A percentile compares a stretch with the other conserved stretches of the same genome.
These are phyloP conservation scores for Tolypocladium cylindrosporum DNA, from an alignment of 2,329 filamentous ascomycete genomes.

Conservation along the genomic window DNA sequence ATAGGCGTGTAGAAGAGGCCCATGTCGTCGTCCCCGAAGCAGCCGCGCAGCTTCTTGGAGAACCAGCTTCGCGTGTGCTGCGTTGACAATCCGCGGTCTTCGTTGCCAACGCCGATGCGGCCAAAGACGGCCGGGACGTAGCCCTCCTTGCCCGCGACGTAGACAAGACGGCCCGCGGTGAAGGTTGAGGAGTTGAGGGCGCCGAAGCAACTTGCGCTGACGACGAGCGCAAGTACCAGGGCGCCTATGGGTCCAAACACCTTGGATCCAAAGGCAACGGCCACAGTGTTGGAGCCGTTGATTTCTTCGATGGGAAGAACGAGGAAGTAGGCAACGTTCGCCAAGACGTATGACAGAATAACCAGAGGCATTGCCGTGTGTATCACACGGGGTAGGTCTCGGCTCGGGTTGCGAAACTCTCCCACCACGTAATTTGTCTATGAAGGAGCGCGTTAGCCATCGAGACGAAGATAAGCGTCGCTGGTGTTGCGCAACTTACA, in stretches of 20 bases:
- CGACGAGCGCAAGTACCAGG: constrained; percentile 76
- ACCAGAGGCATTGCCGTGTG: constrained; percentile 95
- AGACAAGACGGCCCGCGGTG: constrained; percentile 83
- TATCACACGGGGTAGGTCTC: constrained; percentile 87
- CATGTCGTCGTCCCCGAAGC: constrained; percentile 66
- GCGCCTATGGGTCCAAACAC: constrained; percentile 82
- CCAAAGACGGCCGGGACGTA: constrained; percentile 82
- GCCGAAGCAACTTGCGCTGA: constrained; percentile 86
- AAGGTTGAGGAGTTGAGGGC: constrained; percentile 92
- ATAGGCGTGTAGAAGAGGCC: constrained; percentile 92
- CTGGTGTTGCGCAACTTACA: constrained; percentile 43
- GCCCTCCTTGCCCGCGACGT: constrained; percentile 89
- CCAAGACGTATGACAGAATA: constrained; percentile 80
- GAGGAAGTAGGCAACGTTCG: constrained; percentile 89
- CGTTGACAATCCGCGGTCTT: constrained; percentile 29
- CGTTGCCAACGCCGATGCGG: constrained; percentile 59
- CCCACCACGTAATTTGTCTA: constrained; percentile 96
- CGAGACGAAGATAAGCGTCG: too few species aligned
- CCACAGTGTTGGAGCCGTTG: constrained; percentile 87
- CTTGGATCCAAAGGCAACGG: constrained; percentile 81
- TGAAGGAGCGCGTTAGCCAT: constrained; percentile 5
- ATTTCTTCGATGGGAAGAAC: constrained; percentile 75
- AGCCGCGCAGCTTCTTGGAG: constrained; percentile 45
- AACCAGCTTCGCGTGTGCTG: constrained; percentile 45
- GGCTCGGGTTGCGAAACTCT: constrained; percentile 84